Conservation (phyloP, 352 stramenopile species). For the Globisporangium cederbergense region DNA sequence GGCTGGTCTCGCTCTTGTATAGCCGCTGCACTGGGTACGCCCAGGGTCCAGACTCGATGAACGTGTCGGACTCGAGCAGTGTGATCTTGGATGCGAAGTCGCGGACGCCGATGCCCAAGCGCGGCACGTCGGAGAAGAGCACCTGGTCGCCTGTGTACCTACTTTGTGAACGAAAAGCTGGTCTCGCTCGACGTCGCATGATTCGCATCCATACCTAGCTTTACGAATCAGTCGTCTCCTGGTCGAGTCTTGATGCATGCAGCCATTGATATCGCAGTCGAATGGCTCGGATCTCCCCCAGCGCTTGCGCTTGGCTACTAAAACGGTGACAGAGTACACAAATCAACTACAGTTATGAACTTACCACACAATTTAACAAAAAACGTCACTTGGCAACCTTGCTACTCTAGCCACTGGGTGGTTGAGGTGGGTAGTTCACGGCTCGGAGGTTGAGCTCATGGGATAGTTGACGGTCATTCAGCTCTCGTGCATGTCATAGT, state of each 20-base stretch:
- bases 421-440: not conserved
- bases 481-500: not conserved
- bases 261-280: too few species aligned
- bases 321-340: too few species aligned
- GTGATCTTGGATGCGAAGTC: not conserved
- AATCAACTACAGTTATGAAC: not conserved
- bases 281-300: too few species aligned
- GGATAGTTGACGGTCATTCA: not conserved
- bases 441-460: not conserved
- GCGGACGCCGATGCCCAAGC: not conserved
- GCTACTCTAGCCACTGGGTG: too few species aligned
- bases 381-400: not conserved
- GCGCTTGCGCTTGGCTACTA: too few species aligned
- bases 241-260: too few species aligned
- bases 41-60: constrained; percentile 3
- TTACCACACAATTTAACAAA: not conserved
- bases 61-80: constrained; percentile 2
- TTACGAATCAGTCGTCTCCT: too few species aligned
- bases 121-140: constrained; percentile 5
- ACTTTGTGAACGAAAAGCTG: too few species aligned
- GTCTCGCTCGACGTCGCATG: too few species aligned
- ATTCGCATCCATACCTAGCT: too few species aligned
- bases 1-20: constrained; percentile 5
- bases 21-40: not conserved
- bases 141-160: too few species aligned